Evolutionary conservation across 2,329 filamentous ascomycete species (phyloP).

Genomic region (Verticillium alfalfae): DNA sequence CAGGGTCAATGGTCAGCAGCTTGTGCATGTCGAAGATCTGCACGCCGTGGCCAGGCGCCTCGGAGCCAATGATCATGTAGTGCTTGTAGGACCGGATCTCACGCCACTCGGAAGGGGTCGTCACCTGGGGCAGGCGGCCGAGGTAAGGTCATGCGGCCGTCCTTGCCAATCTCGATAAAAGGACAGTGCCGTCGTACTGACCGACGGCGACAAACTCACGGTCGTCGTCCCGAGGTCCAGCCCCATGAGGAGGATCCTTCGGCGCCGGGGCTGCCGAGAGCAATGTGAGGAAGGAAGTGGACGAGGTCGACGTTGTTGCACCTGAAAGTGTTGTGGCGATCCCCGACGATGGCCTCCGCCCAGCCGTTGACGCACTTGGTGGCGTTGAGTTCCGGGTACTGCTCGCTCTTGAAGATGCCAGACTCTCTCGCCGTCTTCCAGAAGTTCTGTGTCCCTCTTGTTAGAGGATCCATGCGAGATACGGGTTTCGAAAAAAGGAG

Average conservation of each 20-base stretch:
- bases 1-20: slow-evolving; percentile 36
- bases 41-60: slow-evolving; percentile 42
- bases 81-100: slow-evolving; percentile 26
- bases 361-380: slow-evolving; percentile 34
- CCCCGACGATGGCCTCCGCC: slow-evolving; percentile 36
- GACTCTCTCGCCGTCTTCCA: background rate
- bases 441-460: background rate
- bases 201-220: slow-evolving; percentile 39
- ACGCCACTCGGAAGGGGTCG: slow-evolving; percentile 18
- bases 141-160: slow-evolving; percentile 37
- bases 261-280: slow-evolving; percentile 30
- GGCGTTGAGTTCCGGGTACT: slow-evolving; percentile 30
- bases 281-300: slow-evolving; percentile 48
- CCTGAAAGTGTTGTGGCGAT: slow-evolving; percentile 39
- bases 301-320: slow-evolving; percentile 49
- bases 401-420: slow-evolving; percentile 21
- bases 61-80: slow-evolving; percentile 24
- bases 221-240: slow-evolving; percentile 35
- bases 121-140: slow-evolving; percentile 26
- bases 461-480: background rate
- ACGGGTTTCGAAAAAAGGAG: background rate
- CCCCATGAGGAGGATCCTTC: slow-evolving; percentile 36
- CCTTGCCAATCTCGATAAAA: slow-evolving; percentile 35
- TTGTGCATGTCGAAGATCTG: slow-evolving; percentile 58
- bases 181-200: slow-evolving; percentile 36